Evolutionary conservation across 371 early-diverging fungal species (phyloP).

Genomic region (Lichtheimia ornata): DNA sequence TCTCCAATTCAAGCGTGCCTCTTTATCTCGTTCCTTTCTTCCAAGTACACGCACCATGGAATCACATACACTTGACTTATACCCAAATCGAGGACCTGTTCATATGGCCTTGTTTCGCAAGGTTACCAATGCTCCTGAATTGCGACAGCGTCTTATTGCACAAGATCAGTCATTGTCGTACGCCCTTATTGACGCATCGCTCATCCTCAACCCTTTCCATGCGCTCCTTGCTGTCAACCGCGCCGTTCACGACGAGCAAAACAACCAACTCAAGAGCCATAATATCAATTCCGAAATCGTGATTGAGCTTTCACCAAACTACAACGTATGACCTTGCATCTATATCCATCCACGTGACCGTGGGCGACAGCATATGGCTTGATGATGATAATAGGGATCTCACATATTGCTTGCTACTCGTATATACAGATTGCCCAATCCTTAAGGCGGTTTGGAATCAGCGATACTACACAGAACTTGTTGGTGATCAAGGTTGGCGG

Average conservation of each 20-base stretch:
- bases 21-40: too few relatives aligned
- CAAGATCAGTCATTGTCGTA: constrained; percentile 51
- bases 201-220: constrained; percentile 54
- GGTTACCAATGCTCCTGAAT: constrained; percentile 51
- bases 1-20: too few relatives aligned
- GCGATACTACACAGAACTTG: constrained; percentile 43
- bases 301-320: constrained; percentile 55
- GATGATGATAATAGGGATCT: neutral
- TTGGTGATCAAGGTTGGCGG: constrained; percentile 56
- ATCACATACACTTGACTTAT: constrained; percentile 52
- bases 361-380: neutral
- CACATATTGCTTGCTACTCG: neutral
- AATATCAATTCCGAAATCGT: constrained; percentile 60
- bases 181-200: constrained; percentile 53
- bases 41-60: constrained; percentile 37
- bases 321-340: constrained; percentile 37
- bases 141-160: constrained; percentile 47
- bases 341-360: neutral
- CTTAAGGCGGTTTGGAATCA: constrained; percentile 54
- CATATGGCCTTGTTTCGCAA: constrained; percentile 55
- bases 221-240: constrained; percentile 50
- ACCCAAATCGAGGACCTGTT: constrained; percentile 42
- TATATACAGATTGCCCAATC: constrained; percentile 53
- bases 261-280: constrained; percentile 53
- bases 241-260: constrained; percentile 51